phyloP scores from a whole-genome alignment of 148 eudicot genomes.

The Drosera capensis region DNA sequence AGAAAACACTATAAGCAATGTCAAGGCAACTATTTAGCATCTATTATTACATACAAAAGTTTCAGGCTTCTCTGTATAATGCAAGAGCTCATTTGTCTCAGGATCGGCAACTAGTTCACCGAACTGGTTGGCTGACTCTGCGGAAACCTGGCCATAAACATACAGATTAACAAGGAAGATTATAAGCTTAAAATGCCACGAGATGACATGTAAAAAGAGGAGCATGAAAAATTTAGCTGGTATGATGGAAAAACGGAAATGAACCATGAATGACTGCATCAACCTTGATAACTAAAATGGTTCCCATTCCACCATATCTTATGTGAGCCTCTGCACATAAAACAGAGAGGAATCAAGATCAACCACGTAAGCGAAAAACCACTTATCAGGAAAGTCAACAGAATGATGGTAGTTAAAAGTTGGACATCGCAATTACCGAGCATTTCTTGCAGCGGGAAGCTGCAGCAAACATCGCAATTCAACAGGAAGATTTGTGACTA shows the following conservation, averaged over 20 bases:
- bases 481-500: conserved; percentile 89
- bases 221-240: not conserved
- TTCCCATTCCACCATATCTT: conserved; percentile 59
- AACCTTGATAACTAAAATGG: conserved; percentile 60
- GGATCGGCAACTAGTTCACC: conserved; percentile 75
- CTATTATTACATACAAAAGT: conserved; percentile 32
- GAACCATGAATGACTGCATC: conserved; percentile 1
- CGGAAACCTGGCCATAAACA: conserved; percentile 41
- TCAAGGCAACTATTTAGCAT: conserved; percentile 3
- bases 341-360: conserved; percentile 3
- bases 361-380: not conserved
- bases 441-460: conserved; percentile 86
- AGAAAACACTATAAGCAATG: not conserved
- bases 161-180: too few species aligned
- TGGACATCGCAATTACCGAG: conserved; percentile 41
- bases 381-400: not conserved
- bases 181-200: too few species aligned
- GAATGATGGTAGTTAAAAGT: not conserved
- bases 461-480: conserved; percentile 96
- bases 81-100: conserved; percentile 51
- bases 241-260: not conserved
- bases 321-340: conserved; percentile 49
- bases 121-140: conserved; percentile 54
- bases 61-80: conserved; percentile 69
- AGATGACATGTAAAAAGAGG: too few species aligned